Base-by-base conservation (phyloP, 495 filamentous ascomycete genomes). In the Hyaloscypha hepaticicola region DNA sequence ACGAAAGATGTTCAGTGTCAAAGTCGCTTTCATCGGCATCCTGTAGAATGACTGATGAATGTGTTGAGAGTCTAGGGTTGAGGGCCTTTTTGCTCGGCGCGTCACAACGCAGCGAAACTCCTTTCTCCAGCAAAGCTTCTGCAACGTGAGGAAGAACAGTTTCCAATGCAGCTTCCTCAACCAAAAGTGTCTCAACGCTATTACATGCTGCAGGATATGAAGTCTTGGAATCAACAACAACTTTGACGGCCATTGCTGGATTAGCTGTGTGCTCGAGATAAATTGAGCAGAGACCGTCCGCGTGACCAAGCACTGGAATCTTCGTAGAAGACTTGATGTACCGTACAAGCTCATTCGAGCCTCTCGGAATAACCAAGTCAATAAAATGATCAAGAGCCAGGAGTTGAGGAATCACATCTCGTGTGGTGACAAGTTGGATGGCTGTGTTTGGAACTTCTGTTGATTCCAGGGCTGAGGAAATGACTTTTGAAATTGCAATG, bases 191-290 rank as follows among this genome's bases (percentile, higher is more conserved):
- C 75, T 99, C 95, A 31, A 96, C 76, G 27, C 87, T 84, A 76
- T 99, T 99, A 81, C 95, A 99, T 21, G 93, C 95, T n/a, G 95
- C 96, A 7, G 93, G 90, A 74, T 99, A 99, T 74, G 87, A 86
- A 7, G 89, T 90, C 75, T 99, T 99, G 24, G 94, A 88, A 76
- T 99, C 96, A 66, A 96, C 78, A 21, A 98, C 79, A 24, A 97
- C 89, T 60, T 87, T 89, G 14, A 86, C 82, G 27, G 91, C 90
- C 71, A 87, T 88, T 26, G 84, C 77, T 24, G 78, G 76, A 66
- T 94, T 87, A 27, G 91, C 94, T 52, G 93, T 90, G 14, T 82
- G 76, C 69, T 93, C 90, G 33, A 99, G 83, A 77, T 96, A 99
- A 63, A 93, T 88, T 62, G 85, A 85, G 79, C 95, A 99, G 63